These are phyloP conservation scores for Xenoacremonium recifei DNA, from an alignment of 2,329 filamentous ascomycete genomes.

Conservation along the genomic window DNA sequence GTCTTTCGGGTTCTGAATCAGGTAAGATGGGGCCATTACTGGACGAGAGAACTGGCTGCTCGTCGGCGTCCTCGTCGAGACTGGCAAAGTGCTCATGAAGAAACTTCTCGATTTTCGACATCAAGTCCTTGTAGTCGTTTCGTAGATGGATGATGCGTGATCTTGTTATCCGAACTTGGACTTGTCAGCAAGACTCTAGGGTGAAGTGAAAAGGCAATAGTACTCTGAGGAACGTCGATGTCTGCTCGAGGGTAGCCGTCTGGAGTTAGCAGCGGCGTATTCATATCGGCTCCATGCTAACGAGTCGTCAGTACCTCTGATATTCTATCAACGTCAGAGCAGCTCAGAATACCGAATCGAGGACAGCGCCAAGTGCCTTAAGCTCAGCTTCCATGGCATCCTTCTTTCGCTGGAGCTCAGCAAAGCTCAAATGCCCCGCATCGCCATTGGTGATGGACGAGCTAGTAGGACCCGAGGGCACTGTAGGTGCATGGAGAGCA, in stretches of 20 bases:
- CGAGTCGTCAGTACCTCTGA: conserved; percentile 18
- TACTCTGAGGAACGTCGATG: conserved; percentile 93
- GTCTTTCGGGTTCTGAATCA: conserved; percentile 25
- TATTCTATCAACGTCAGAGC: neutral
- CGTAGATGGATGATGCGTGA: conserved; percentile 83
- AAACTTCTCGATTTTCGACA: conserved; percentile 77
- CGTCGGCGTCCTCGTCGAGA: conserved; percentile 51
- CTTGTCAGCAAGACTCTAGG: conserved; percentile 12
- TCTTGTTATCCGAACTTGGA: conserved; percentile 85
- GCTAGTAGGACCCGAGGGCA: conserved; percentile 73
- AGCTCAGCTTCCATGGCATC: conserved; percentile 83
- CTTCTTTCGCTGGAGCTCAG: conserved; percentile 81
- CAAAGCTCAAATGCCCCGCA: conserved; percentile 64
- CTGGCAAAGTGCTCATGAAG: conserved; percentile 90
- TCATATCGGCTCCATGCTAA: conserved; percentile 92
- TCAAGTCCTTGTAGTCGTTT: conserved; percentile 91
- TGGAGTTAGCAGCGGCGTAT: conserved; percentile 77
- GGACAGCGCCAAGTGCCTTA: conserved; percentile 75
- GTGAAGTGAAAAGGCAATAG: conserved; percentile 1
- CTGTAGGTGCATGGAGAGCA: conserved; percentile 57
- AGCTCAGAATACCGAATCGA: conserved; percentile 68
- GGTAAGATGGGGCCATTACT: conserved; percentile 29
- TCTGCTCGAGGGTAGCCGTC: conserved; percentile 93
- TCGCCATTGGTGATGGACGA: conserved; percentile 59
- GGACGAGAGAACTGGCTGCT: conserved; percentile 9